Evolutionary conservation across 352 stramenopile species (phyloP).

Genomic region (Pythium brachiatum): DNA sequence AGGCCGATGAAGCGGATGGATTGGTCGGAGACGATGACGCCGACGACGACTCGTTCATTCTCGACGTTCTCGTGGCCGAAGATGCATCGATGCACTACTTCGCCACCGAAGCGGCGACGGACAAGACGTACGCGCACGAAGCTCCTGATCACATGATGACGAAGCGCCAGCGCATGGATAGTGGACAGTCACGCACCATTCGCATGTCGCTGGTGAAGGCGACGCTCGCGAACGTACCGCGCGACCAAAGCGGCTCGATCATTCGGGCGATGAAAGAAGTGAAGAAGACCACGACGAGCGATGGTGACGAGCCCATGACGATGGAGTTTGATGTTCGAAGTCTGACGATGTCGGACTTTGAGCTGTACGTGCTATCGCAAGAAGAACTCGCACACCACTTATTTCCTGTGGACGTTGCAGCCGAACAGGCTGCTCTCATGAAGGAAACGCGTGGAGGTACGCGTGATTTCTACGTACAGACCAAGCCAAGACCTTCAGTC

Average conservation of each 20-base stretch:
- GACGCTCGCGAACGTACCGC: slow-evolving; percentile 47
- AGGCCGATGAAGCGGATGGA: slow-evolving; percentile 27
- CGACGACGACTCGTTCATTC: slow-evolving; percentile 53
- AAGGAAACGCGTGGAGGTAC: slow-evolving; percentile 45
- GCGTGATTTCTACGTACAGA: slow-evolving; percentile 58
- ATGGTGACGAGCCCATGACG: slow-evolving; percentile 7
- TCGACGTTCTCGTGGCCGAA: slow-evolving; percentile 77
- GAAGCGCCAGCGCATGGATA: slow-evolving; percentile 37
- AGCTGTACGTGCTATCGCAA: slow-evolving; percentile 61
- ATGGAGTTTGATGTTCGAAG: slow-evolving; percentile 16
- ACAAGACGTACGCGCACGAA: slow-evolving; percentile 62
- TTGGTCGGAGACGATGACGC: slow-evolving; percentile 27
- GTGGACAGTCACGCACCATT: slow-evolving; percentile 40
- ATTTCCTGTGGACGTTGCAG: slow-evolving; percentile 57
- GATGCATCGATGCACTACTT: slow-evolving; percentile 79
- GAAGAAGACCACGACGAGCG: slow-evolving; percentile 8
- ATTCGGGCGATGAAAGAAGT: slow-evolving; percentile 23
- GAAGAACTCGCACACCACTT: slow-evolving; percentile 70
- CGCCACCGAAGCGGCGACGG: slow-evolving; percentile 57
- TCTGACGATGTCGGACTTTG: slow-evolving; percentile 24
- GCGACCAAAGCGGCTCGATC: slow-evolving; percentile 40
- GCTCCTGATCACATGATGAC: slow-evolving; percentile 60
- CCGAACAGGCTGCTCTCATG: slow-evolving; percentile 58
- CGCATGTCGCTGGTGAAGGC: slow-evolving; percentile 70
- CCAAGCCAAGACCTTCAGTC: slow-evolving; percentile 27